These are phyloP conservation scores for Dipsacomyces acuminosporus DNA, from an alignment of 371 early-diverging fungal species.

Conservation along the genomic window DNA sequence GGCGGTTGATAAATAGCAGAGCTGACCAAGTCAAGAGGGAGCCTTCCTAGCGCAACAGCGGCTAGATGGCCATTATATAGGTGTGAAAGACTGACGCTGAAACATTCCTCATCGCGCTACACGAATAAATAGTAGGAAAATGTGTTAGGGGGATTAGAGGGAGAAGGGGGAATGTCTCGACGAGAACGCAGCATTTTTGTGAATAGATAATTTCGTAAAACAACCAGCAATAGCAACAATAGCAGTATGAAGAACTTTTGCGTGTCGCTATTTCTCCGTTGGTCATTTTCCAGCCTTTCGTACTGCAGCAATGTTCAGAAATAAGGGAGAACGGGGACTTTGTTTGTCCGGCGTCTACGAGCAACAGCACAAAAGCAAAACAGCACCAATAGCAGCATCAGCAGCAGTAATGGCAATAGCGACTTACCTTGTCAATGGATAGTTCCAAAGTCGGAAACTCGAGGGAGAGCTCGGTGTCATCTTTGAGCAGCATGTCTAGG, in stretches of 20 bases:
- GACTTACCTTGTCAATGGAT: conserved; percentile 36
- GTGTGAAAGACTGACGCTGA: conserved; percentile 15
- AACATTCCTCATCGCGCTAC: conserved; percentile 40
- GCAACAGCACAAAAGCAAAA: not conserved
- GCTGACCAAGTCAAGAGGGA: conserved; percentile 26
- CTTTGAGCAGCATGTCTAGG: conserved; percentile 20
- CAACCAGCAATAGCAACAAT: no score
- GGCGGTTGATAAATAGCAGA: conserved; percentile 37
- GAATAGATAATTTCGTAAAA: no score
- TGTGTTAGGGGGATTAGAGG: not conserved
- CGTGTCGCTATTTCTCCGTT: no score
- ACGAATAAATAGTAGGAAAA: not conserved
- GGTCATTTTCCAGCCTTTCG: no score
- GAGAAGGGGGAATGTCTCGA: no score
- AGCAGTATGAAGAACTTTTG: no score
- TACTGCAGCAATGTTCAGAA: no score
- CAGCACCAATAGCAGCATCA: no score
- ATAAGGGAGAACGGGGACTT: no score
- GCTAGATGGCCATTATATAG: conserved; percentile 40
- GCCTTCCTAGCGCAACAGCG: conserved; percentile 18
- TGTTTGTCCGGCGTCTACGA: no score
- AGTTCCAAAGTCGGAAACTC: conserved; percentile 40
- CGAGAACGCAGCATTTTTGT: no score
- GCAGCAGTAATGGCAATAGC: no score
- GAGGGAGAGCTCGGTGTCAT: conserved; percentile 24